Evolutionary conservation across 495 filamentous ascomycete genomes (phyloP), one percentile per base, ranked within the genome.

Genomic region (Aspergillus funiculosus): DNA sequence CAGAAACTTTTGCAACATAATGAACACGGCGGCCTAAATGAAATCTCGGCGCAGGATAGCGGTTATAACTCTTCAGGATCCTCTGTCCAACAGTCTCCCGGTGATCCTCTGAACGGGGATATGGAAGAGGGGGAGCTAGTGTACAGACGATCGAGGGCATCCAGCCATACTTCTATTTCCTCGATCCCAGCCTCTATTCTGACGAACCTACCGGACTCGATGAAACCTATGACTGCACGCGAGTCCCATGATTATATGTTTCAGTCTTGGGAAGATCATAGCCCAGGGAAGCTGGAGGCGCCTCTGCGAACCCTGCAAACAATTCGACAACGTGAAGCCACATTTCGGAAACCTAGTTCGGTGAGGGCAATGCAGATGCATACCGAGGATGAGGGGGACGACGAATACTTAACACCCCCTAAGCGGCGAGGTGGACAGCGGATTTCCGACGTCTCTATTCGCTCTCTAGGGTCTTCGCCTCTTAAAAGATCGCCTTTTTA

Each of bases 321-420:
- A 4, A 59, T 67, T n/a, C 57, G 62, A 13, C 62, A 66, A 22
- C 63, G 64, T 1, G 61, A 70, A 42, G 63, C 74, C 1, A 71
- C 69, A 6, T 86, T 85, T 51, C 73, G 81, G 38, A 86, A 86
- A 6, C 80, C 86, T 0, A 87, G 84, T 26, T 86, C 83, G 0
- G 80, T 91, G 6, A 75, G 81, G 27, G 82, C 82, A 1, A 81
- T 92, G 69, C 86, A 91, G 56, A 86, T 91, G 80, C 74, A 74
- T 36, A 76, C 79, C 0, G 66, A 69, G 55, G 68, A 63, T 48
- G 69, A 72, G 53, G 60, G 55, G 2, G 65, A 71, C 0, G 67
- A 65, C 25, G 67, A 68, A 20, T 63, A 58, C 31, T 43, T 64
- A 47, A 66, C 62, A 5, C 61, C 67, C 2, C 62, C 67, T 1